Conservation (phyloP, 2,329 filamentous ascomycete species). For the Hypoxylon sp. region DNA sequence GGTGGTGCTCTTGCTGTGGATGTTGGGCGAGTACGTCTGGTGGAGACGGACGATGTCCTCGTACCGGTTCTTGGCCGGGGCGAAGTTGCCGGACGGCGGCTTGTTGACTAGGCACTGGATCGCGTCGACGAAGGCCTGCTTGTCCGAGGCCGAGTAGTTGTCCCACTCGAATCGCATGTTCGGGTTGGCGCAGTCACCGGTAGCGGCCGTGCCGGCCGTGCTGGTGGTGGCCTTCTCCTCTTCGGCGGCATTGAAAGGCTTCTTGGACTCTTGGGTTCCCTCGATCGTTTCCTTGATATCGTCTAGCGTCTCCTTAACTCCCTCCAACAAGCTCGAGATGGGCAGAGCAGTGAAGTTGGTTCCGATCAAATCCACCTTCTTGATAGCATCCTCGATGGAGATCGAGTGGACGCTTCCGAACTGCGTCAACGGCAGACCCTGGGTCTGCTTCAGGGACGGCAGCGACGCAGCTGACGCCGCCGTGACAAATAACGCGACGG, state of each 20-base stretch:
- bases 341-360: constrained; percentile 50
- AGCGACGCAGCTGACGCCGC: constrained; percentile 49
- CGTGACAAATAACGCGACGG: constrained; percentile 47
- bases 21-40: constrained; percentile 53
- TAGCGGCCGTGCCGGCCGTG: constrained; percentile 5
- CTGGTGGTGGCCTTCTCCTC: constrained; percentile 29
- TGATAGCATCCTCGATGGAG: constrained; percentile 39
- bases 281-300: neutral
- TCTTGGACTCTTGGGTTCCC: neutral
- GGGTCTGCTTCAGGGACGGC: constrained; percentile 26
- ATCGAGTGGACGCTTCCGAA: constrained; percentile 49
- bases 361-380: constrained; percentile 45
- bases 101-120: constrained; percentile 53
- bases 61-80: constrained; percentile 52
- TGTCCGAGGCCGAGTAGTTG: constrained; percentile 51
- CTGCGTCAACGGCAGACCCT: constrained; percentile 43
- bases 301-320: neutral
- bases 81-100: constrained; percentile 49
- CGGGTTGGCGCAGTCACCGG: constrained; percentile 51
- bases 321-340: constrained; percentile 34
- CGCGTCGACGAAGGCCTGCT: constrained; percentile 50
- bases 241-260: constrained; percentile 4
- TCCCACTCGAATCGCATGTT: constrained; percentile 54
- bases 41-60: constrained; percentile 55
- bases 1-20: constrained; percentile 53